phyloP scores from a whole-genome alignment of 2,329 filamentous ascomycete species.

The Ophiostoma piceae region DNA sequence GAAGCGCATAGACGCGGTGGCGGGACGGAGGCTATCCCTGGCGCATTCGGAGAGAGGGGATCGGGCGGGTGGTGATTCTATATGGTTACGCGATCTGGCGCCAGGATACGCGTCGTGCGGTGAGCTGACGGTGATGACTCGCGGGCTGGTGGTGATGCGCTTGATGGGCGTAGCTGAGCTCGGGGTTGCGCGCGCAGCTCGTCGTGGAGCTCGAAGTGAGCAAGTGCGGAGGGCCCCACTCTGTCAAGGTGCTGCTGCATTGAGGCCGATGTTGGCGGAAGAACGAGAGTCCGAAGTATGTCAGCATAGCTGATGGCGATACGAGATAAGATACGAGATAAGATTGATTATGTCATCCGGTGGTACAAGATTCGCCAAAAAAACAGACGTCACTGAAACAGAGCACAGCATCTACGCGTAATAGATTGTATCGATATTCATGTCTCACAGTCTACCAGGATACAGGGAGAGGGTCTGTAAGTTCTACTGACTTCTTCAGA shows the following conservation, averaged over 20 bases:
- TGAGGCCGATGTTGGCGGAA: neutral
- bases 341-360: slow-evolving; percentile 6
- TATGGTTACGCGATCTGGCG: neutral
- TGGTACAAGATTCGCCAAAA: slow-evolving; percentile 1
- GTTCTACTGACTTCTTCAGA: neutral
- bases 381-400: slow-evolving; percentile 14
- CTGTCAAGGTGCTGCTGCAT: neutral
- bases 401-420: neutral
- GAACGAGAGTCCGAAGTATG: neutral
- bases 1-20: slow-evolving; percentile 12
- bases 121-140: neutral
- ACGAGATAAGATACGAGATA: neutral
- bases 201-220: neutral
- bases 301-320: neutral
- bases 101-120: neutral
- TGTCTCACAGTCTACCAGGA: neutral
- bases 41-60: neutral
- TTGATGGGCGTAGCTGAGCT: neutral
- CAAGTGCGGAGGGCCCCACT: slow-evolving; percentile 12
- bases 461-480: neutral
- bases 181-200: slow-evolving; percentile 2
- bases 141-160: neutral
- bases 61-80: neutral
- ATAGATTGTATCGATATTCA: slow-evolving; percentile 3
- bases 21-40: neutral